Base-by-base conservation (phyloP, 805 yeast species). In the Danielozyma ontarioensis region DNA sequence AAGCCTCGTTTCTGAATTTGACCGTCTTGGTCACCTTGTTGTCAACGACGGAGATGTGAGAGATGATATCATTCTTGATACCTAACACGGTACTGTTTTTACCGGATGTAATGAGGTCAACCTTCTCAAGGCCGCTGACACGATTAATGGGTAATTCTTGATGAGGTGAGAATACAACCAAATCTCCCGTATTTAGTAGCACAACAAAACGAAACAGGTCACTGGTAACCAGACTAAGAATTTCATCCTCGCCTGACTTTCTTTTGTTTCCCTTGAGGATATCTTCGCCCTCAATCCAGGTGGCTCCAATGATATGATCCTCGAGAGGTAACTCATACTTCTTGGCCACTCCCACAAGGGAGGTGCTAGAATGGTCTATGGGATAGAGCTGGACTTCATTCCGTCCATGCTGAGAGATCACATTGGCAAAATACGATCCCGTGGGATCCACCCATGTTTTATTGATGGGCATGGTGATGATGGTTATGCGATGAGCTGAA, bases 301-400 rank as follows among this genome's bases (percentile, higher is more conserved):
- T 45, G 13, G 62, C 50, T 4, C 53, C 41, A 6, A 52, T 39
- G 14, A 73, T 53, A 19, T 46, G 48, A 35, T 67, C 69, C 25
- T 62, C 68, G 2, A 63, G 44, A 19, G 60, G 64, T 25, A 74
- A 55, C 44, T 69, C 76, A 34, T 66, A 57, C 19, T 54, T 53
- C 4, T 55, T 49, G 18, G 53, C 43, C 6, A 19, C 22, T n/a
- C n/a, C 36, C 25, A 39, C 18, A n/a, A 46, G 45, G 4, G 39
- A 37, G 23, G 34, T 24, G n/a, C 44, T 34, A 23, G 35, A 28
- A 17, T 28, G 40, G 32, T 41, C 46, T 27, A 49, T 48, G 25
- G 46, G 65, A 45, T 42, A 66, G 35, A 73, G 58, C 44, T 62
- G 72, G 13, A 74, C 59, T 50, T 73, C 76, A 32, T 60, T 68